Percentiles rank a stretch among this genome's conserved stretches.
These are phyloP conservation scores for Pseudonitzschia pungens DNA, from an alignment of 108 stramenopile species.

Conservation along the genomic window DNA sequence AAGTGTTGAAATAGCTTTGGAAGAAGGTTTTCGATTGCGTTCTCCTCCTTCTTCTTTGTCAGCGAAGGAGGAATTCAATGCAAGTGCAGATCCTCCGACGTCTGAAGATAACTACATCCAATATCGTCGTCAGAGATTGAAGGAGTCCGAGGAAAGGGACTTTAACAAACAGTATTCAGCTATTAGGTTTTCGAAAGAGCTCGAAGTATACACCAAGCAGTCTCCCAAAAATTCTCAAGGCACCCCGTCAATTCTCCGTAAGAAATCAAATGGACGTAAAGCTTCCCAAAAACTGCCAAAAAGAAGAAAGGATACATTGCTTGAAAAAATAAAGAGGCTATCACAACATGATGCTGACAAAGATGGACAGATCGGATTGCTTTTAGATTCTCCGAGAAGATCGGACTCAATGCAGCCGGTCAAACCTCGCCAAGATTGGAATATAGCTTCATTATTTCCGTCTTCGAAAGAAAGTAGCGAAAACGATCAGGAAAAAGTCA, in stretches of 20 bases:
- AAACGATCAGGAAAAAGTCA: background rate
- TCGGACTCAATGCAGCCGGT: background rate
- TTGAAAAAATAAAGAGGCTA: conserved; percentile 19
- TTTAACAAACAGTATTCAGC: background rate
- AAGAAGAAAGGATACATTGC: background rate
- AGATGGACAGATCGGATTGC: background rate
- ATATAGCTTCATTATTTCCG: background rate
- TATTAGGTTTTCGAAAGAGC: conserved; percentile 19
- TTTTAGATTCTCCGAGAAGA: background rate
- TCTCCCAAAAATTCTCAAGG: conserved; percentile 7
- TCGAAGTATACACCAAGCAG: conserved; percentile 25
- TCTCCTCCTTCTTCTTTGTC: background rate
- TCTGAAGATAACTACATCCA: background rate
- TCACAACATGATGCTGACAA: conserved; percentile 2
- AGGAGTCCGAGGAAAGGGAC: background rate
- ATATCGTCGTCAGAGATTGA: background rate
- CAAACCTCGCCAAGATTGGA: background rate
- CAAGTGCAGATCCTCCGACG: background rate
- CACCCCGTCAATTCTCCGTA: conserved; percentile 21
- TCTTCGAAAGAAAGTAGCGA: background rate
- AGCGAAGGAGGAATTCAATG: background rate
- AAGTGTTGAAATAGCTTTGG: background rate
- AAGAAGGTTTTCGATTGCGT: background rate
- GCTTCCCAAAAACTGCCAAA: background rate
- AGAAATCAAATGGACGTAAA: background rate